Conservation (phyloP, 2,329 filamentous ascomycete species). For the Myriosclerotinia duriaeana region DNA sequence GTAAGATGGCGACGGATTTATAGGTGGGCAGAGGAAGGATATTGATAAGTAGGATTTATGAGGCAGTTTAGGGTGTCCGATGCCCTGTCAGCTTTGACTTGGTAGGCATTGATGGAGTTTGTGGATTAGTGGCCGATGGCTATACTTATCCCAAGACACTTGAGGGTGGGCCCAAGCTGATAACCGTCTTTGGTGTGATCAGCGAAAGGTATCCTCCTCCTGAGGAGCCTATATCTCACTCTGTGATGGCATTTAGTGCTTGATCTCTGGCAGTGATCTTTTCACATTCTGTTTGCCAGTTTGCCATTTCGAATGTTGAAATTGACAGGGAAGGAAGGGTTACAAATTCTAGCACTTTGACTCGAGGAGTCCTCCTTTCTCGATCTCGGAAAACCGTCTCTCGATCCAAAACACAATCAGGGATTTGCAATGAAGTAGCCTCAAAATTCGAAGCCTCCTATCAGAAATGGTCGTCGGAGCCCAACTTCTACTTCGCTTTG, state of each 20-base stretch:
- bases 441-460: not conserved
- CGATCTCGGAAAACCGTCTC: not conserved
- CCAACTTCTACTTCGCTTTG: not conserved
- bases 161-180: not conserved
- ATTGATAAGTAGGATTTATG: not conserved
- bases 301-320: not conserved
- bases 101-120: conserved; percentile 5
- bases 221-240: conserved; percentile 7
- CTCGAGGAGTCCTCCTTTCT: not conserved
- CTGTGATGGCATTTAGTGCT: not conserved
- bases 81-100: conserved; percentile 11
- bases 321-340: not conserved
- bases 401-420: not conserved
- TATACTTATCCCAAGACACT: conserved; percentile 3
- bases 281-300: no score
- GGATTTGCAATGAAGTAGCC: not conserved
- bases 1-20: not conserved
- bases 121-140: conserved; percentile 18
- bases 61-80: not conserved
- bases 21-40: not conserved
- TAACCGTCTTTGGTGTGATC: conserved; percentile 9
- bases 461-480: not conserved
- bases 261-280: not conserved
- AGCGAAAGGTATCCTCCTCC: conserved; percentile 3
- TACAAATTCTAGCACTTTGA: not conserved